These are phyloP conservation scores for Erysimum cheiri DNA, from an alignment of 441 rosid species.

Conservation along the genomic window DNA sequence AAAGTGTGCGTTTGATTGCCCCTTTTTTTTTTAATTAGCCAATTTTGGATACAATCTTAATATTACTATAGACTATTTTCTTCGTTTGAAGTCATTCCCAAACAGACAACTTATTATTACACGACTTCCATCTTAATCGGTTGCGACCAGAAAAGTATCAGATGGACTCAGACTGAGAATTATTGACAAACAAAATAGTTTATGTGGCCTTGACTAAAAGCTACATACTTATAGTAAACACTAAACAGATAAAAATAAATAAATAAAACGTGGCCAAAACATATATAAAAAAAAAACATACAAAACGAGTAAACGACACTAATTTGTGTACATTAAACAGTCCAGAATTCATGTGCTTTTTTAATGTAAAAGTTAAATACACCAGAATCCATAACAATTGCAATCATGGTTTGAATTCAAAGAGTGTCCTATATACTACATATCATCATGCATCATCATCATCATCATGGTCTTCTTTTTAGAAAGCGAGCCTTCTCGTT, in stretches of 20 bases:
- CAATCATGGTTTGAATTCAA: constrained; percentile 12
- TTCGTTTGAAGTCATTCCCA: neutral
- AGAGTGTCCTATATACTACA: constrained; percentile 10
- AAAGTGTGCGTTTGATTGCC: neutral
- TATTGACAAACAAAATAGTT: neutral
- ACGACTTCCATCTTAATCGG: neutral
- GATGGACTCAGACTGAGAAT: neutral
- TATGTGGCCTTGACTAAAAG: neutral
- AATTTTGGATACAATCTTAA: neutral
- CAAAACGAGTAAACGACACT: neutral
- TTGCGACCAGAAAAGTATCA: neutral
- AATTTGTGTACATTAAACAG: no score
- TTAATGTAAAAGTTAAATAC: neutral
- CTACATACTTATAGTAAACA: no score
- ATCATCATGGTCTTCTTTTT: constrained; percentile 1
- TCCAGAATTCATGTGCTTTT: neutral
- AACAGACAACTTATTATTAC: neutral
- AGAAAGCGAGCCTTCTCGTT: constrained; percentile 17
- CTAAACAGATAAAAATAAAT: no score
- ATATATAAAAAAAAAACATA: neutral
- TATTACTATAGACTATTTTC: neutral
- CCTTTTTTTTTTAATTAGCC: neutral
- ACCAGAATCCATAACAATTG: constrained; percentile 9
- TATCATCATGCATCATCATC: neutral
- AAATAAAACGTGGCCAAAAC: neutral